Conservation (phyloP, 306 rosid species). For the Trichosanthes truncata region DNA sequence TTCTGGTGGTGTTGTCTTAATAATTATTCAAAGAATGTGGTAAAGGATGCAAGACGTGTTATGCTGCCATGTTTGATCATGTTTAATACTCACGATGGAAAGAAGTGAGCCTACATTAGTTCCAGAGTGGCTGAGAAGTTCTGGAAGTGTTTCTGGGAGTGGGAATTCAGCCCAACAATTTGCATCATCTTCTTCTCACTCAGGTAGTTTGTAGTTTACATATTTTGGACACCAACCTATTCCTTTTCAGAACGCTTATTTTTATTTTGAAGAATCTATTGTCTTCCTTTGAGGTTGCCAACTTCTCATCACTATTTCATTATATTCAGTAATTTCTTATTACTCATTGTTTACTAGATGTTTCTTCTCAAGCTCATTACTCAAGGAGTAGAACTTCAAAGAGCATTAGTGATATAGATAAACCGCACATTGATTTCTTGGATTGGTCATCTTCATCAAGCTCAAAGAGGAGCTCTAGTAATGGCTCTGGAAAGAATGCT, state of each 20-base stretch:
- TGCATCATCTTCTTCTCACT: constrained; percentile 41
- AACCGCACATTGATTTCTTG: constrained; percentile 46
- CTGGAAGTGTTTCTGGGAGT: constrained; percentile 81
- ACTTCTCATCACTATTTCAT: neutral
- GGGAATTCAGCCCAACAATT: constrained; percentile 78
- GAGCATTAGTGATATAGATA: constrained; percentile 49
- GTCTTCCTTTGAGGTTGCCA: neutral
- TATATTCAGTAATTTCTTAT: constrained; percentile 6
- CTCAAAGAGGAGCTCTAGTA: constrained; percentile 59
- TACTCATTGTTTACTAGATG: constrained; percentile 39
- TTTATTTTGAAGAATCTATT: neutral
- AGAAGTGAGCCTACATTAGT: constrained; percentile 94
- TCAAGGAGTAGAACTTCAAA: constrained; percentile 61
- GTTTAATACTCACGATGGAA: constrained; percentile 89
- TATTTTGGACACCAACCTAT: neutral
- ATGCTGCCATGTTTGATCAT: constrained; percentile 42
- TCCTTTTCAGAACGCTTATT: neutral
- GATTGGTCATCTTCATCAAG: constrained; percentile 72
- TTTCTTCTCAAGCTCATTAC: constrained; percentile 36
- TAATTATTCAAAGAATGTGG: constrained; percentile 21
- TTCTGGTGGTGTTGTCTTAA: neutral
- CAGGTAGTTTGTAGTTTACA: constrained; percentile 37
- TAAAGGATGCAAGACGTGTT: constrained; percentile 34
- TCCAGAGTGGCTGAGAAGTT: constrained; percentile 96
- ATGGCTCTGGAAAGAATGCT: constrained; percentile 87